Evolutionary conservation across 2,329 filamentous ascomycete genomes (phyloP).

Genomic region (Herpotrichia juniperi): DNA sequence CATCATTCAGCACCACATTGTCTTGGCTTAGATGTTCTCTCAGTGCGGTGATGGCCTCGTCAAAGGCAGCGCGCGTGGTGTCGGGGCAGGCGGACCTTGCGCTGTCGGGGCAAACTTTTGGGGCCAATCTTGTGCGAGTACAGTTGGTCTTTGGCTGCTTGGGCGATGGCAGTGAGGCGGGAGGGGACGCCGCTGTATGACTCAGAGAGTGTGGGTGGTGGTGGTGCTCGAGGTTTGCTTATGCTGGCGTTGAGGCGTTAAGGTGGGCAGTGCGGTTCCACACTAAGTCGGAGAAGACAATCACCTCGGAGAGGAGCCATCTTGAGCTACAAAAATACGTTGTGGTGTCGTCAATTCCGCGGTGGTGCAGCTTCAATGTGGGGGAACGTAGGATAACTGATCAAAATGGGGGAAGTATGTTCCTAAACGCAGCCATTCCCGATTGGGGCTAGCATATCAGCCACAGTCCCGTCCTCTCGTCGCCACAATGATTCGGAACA

Average conservation of each 20-base stretch:
- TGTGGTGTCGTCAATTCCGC: conserved; percentile 1
- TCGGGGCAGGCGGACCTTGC: conserved; percentile 22
- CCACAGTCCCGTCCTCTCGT: no score
- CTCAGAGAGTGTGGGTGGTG: conserved; percentile 21
- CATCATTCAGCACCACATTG: conserved; percentile 23
- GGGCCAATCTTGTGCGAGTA: conserved; percentile 22
- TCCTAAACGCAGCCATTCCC: no score
- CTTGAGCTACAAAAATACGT: background rate
- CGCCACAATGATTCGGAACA: no score
- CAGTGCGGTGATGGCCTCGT: conserved; percentile 18
- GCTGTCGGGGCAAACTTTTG: conserved; percentile 20
- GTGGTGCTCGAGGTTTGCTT: conserved; percentile 12
- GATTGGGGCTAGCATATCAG: no score
- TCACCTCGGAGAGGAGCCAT: background rate
- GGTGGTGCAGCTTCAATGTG: conserved; percentile 2
- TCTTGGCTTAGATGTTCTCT: conserved; percentile 11
- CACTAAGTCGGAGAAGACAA: background rate
- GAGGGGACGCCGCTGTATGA: conserved; percentile 22
- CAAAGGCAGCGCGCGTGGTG: conserved; percentile 21
- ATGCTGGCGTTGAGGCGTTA: conserved; percentile 4
- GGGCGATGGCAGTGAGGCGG: conserved; percentile 16
- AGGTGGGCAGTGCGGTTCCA: background rate
- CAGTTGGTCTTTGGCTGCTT: conserved; percentile 21
- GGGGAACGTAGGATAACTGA: background rate
- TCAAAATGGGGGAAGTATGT: no score